phyloP scores from a whole-genome alignment of 768 basidiomycete species.

The Auricularia auricula-judae region DNA sequence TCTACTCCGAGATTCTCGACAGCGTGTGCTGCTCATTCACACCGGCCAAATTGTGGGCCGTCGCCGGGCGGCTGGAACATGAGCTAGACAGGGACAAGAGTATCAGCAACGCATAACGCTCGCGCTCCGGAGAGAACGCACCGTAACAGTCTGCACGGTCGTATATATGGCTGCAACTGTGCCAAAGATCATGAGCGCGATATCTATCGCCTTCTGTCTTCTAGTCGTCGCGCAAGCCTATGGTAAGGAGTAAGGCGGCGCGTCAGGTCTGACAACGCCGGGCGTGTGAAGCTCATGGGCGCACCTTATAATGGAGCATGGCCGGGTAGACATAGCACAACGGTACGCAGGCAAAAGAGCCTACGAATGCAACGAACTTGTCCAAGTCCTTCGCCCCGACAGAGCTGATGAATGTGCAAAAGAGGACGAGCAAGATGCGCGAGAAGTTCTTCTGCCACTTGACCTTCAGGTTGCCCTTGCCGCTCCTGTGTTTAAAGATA shows the following conservation, averaged over 20 bases:
- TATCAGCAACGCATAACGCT: too few relatives aligned
- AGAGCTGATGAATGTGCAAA: slow-evolving; percentile 77
- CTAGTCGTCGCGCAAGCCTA: slow-evolving; percentile 62
- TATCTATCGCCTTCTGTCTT: slow-evolving; percentile 55
- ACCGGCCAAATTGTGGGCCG: neutral
- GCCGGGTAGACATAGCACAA: slow-evolving; percentile 91
- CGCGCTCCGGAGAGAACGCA: slow-evolving; percentile 17
- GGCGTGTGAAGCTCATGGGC: too few relatives aligned
- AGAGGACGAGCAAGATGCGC: slow-evolving; percentile 42
- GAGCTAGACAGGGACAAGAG: slow-evolving; percentile 1
- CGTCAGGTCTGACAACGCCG: too few relatives aligned
- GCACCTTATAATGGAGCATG: slow-evolving; percentile 68
- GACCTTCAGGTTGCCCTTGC: slow-evolving; percentile 67
- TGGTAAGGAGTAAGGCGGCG: too few relatives aligned
- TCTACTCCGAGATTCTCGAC: too few relatives aligned
- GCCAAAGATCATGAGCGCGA: slow-evolving; percentile 68
- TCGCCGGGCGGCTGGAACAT: neutral
- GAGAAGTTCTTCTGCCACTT: slow-evolving; percentile 88
- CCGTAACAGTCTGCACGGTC: slow-evolving; percentile 65
- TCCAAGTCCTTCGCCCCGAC: slow-evolving; percentile 80
- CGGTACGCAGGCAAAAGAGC: slow-evolving; percentile 90
- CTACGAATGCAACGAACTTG: slow-evolving; percentile 90
- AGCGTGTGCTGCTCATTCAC: neutral
- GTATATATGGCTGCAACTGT: slow-evolving; percentile 64
- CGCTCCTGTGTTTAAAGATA: slow-evolving; percentile 67